Conservation (phyloP, 768 basidiomycete genomes). For the Psilocybe cubensis region DNA sequence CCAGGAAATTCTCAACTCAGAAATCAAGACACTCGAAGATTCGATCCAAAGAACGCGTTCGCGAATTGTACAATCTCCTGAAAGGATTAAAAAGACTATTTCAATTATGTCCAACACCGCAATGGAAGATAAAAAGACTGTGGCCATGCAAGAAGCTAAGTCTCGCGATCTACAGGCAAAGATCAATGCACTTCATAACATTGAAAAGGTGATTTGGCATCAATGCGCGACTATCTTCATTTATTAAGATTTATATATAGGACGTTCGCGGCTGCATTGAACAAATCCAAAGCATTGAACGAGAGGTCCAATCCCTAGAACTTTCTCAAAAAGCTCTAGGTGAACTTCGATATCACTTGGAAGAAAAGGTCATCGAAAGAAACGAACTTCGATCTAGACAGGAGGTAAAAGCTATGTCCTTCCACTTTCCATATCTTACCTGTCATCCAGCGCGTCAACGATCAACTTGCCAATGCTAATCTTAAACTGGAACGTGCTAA, state of each 20-base stretch:
- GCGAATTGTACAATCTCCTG: conserved; percentile 90
- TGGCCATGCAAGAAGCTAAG: conserved; percentile 71
- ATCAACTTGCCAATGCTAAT: conserved; percentile 79
- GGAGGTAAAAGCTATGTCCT: conserved; percentile 48
- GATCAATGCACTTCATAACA: conserved; percentile 66
- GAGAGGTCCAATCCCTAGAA: conserved; percentile 67
- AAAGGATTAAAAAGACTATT: conserved; percentile 85
- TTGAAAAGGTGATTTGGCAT: conserved; percentile 66
- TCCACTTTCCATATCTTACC: neutral
- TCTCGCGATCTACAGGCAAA: conserved; percentile 78
- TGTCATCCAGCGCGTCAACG: conserved; percentile 66
- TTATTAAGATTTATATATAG: conserved; percentile 35
- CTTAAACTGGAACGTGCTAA: conserved; percentile 84
- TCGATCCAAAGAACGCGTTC: conserved; percentile 64
- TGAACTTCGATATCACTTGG: conserved; percentile 69
- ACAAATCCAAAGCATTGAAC: conserved; percentile 75
- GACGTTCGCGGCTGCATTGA: conserved; percentile 74
- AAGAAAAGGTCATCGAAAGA: conserved; percentile 74
- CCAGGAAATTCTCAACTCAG: conserved; percentile 64
- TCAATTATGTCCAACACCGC: conserved; percentile 70
- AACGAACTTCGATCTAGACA: conserved; percentile 68
- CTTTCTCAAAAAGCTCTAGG: conserved; percentile 67
- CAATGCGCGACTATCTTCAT: conserved; percentile 1
- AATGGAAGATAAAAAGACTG: conserved; percentile 69
- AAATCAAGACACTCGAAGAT: conserved; percentile 62